Conservation (phyloP, 2,329 filamentous ascomycete genomes). For the Pseudogymnoascus sp. region DNA sequence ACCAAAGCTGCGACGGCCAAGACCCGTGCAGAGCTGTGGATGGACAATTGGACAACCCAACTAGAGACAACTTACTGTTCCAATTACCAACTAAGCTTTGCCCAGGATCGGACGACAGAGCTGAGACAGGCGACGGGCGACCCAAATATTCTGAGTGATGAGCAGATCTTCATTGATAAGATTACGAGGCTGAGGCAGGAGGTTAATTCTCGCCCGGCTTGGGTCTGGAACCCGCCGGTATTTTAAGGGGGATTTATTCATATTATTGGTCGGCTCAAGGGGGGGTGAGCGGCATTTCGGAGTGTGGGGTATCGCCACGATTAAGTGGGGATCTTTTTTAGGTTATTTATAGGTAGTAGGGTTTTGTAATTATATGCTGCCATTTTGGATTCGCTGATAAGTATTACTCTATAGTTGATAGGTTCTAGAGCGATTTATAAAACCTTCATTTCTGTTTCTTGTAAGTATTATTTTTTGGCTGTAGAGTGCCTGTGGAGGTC, state of each 20-base stretch:
- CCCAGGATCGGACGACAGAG: neutral
- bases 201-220: neutral
- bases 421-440: neutral
- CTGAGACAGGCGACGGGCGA: neutral
- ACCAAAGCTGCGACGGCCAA: neutral
- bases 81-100: neutral
- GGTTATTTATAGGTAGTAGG: neutral
- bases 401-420: neutral
- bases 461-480: neutral
- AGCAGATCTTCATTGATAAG: neutral
- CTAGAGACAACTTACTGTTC: neutral
- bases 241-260: neutral
- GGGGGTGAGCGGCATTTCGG: neutral
- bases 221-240: neutral
- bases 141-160: neutral
- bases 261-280: neutral
- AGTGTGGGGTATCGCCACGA: neutral
- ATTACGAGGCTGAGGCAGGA: slow-evolving; percentile 3
- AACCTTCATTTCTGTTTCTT: neutral
- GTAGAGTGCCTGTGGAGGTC: neutral
- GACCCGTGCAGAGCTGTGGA: neutral
- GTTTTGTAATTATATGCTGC: neutral
- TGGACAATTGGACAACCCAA: neutral
- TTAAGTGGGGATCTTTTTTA: neutral
- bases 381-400: neutral